Conservation (phyloP, 2,329 filamentous ascomycete species). For the Emydomyces testavorans region DNA sequence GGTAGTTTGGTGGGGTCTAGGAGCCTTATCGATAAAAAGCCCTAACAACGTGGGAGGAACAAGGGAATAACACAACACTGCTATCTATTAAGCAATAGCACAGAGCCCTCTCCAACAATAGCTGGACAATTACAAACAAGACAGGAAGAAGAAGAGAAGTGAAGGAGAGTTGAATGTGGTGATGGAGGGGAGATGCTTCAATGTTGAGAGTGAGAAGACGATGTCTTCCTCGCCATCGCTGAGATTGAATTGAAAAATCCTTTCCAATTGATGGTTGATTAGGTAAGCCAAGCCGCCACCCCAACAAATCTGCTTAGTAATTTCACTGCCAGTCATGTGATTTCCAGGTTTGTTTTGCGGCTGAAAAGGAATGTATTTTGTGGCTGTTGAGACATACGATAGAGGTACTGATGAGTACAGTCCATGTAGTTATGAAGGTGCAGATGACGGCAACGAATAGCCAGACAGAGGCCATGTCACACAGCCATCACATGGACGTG, state of each 20-base stretch:
- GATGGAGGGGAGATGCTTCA: background rate
- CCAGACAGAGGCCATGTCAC: background rate
- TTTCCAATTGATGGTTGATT: constrained; percentile 7
- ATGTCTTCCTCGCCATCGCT: background rate
- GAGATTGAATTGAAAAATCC: constrained; percentile 7
- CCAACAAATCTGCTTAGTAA: background rate
- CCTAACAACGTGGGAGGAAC: constrained; percentile 17
- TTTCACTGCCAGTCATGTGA: background rate
- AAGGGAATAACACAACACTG: constrained; percentile 5
- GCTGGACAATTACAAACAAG: background rate
- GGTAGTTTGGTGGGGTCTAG: constrained; percentile 21
- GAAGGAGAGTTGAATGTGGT: background rate
- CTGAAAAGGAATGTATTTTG: too few species aligned
- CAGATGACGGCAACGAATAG: background rate
- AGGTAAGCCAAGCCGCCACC: constrained; percentile 8
- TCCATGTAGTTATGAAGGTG: background rate
- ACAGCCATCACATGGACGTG: constrained; percentile 5
- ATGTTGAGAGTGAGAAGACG: too few species aligned
- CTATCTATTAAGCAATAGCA: constrained; percentile 4
- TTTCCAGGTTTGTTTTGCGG: too few species aligned
- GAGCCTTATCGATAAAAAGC: constrained; percentile 33
- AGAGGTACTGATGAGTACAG: background rate
- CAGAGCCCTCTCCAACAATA: background rate
- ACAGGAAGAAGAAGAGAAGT: background rate
- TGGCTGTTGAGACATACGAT: too few species aligned